These are phyloP conservation scores for Spizellomyces punctatus DNA, from an alignment of 192 early-diverging fungal species.

Conservation along the genomic window DNA sequence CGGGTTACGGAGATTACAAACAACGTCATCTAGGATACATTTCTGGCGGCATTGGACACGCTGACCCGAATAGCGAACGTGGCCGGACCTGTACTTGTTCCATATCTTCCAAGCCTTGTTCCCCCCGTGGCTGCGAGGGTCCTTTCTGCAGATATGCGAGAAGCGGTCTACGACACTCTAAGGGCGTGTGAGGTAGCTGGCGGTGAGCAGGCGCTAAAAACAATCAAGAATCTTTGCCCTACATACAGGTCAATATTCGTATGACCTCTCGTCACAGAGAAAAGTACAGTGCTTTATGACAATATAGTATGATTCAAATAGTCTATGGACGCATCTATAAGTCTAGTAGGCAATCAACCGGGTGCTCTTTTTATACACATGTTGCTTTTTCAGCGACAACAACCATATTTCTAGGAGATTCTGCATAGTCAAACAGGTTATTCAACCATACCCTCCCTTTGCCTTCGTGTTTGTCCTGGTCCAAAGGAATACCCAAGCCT, in stretches of 20 bases:
- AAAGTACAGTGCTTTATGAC: not conserved
- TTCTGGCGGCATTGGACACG: conserved; percentile 20
- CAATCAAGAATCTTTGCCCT: conserved; percentile 20
- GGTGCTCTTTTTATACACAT: too few species aligned
- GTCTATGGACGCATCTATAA: too few species aligned
- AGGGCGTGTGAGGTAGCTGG: conserved; percentile 22
- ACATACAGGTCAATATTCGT: conserved; percentile 24
- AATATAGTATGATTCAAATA: too few species aligned
- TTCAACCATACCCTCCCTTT: not conserved
- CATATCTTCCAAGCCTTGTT: conserved; percentile 25
- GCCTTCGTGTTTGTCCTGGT: not conserved
- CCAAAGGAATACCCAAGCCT: not conserved
- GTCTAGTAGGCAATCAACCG: too few species aligned
- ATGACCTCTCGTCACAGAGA: not conserved
- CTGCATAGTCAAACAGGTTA: conserved; percentile 9
- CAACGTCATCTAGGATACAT: not conserved
- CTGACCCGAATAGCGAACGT: conserved; percentile 15
- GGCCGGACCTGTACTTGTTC: conserved; percentile 23
- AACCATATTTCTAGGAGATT: conserved; percentile 15
- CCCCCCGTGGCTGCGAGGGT: conserved; percentile 38
- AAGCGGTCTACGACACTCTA: conserved; percentile 31
- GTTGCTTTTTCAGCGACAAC: conserved; percentile 6
- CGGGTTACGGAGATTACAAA: not conserved
- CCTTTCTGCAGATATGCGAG: conserved; percentile 16
- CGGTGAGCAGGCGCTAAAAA: conserved; percentile 26